Percentiles rank a stretch among this genome's conserved stretches.
Evolutionary conservation across 1,284 basidiomycete species (phyloP).

Genomic region (Ustilago hordei): DNA sequence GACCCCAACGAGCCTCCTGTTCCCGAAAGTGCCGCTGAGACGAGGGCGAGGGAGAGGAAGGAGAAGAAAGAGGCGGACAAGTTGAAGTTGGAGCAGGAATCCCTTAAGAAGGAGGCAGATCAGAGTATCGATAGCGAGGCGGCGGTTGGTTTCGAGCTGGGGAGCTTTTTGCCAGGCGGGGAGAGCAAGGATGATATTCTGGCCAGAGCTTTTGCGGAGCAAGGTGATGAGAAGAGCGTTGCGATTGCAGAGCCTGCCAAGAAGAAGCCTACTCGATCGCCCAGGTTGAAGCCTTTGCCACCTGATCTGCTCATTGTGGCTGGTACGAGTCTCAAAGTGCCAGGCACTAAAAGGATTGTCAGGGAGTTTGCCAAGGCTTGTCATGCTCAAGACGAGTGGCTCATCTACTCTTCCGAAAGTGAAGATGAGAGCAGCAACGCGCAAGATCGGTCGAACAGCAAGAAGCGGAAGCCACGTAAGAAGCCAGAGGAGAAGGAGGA

Average conservation of each 20-base stretch:
- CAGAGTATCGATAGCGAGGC: conserved; percentile 37
- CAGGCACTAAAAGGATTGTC: conserved; percentile 90
- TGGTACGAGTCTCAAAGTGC: conserved; percentile 94
- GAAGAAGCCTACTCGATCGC: conserved; percentile 31
- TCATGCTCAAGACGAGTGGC: conserved; percentile 72
- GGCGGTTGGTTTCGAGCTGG: conserved; percentile 32
- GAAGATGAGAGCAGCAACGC: conserved; percentile 48
- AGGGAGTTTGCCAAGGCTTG: conserved; percentile 90
- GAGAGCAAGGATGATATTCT: conserved; percentile 52
- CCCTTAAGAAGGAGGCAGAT: conserved; percentile 22
- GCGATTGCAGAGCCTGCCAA: conserved; percentile 35
- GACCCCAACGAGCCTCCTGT: conserved; percentile 65
- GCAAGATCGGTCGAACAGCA: conserved; percentile 43
- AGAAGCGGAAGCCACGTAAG: conserved; percentile 26
- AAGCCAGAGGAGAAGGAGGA: conserved; percentile 6
- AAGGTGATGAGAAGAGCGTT: conserved; percentile 32
- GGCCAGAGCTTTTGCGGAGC: conserved; percentile 47
- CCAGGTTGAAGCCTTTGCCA: conserved; percentile 69
- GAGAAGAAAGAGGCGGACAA: conserved; percentile 36
- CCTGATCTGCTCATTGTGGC: conserved; percentile 94
- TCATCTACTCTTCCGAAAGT: conserved; percentile 52
- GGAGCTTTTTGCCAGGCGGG: conserved; percentile 5
- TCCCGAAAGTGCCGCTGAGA: conserved; percentile 60
- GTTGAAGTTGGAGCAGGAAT: conserved; percentile 13
- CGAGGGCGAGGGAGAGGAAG: conserved; percentile 54